A percentile compares a stretch with the other conserved stretches of the same genome.
These are phyloP conservation scores for Mycena chlorophos DNA, from an alignment of 768 basidiomycete species.

Conservation along the genomic window DNA sequence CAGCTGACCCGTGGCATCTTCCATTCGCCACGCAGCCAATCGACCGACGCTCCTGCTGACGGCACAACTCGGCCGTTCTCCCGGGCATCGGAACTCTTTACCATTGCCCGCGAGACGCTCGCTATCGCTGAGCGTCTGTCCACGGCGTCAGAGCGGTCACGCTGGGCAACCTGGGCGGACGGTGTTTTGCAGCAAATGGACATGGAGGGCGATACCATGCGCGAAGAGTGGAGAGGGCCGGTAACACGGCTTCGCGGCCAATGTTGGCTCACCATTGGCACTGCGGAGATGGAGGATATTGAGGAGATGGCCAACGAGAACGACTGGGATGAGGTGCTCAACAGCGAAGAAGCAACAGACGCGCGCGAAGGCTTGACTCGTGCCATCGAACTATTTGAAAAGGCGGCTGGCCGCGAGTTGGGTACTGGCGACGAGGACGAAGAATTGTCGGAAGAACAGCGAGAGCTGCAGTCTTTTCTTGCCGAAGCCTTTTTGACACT, in stretches of 20 bases:
- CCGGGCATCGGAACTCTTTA: slow-evolving; percentile 59
- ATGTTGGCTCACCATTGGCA: slow-evolving; percentile 58
- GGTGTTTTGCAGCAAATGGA: slow-evolving; percentile 63
- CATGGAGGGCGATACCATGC: slow-evolving; percentile 51
- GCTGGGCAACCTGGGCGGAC: slow-evolving; percentile 65
- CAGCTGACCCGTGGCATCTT: slow-evolving; percentile 70
- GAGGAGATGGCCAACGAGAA: slow-evolving; percentile 50
- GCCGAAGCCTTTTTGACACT: slow-evolving; percentile 60
- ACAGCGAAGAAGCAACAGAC: slow-evolving; percentile 52
- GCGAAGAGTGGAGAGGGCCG: slow-evolving; percentile 46
- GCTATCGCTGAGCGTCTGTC: slow-evolving; percentile 58
- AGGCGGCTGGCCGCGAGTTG: slow-evolving; percentile 34
- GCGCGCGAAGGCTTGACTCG: slow-evolving; percentile 51
- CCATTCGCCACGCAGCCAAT: slow-evolving; percentile 59
- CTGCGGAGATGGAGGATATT: slow-evolving; percentile 53
- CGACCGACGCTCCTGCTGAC: slow-evolving; percentile 12
- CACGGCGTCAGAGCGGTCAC: slow-evolving; percentile 42
- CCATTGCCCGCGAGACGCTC: slow-evolving; percentile 62
- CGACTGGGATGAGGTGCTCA: slow-evolving; percentile 39
- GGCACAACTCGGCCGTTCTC: slow-evolving; percentile 42
- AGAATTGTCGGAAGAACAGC: slow-evolving; percentile 3
- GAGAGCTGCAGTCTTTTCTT: slow-evolving; percentile 39
- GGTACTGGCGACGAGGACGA: slow-evolving; percentile 24
- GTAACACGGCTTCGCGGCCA: slow-evolving; percentile 51
- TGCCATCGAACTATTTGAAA: slow-evolving; percentile 46